phyloP scores from a whole-genome alignment of 257 asterid species.

The Jacaranda copaia region DNA sequence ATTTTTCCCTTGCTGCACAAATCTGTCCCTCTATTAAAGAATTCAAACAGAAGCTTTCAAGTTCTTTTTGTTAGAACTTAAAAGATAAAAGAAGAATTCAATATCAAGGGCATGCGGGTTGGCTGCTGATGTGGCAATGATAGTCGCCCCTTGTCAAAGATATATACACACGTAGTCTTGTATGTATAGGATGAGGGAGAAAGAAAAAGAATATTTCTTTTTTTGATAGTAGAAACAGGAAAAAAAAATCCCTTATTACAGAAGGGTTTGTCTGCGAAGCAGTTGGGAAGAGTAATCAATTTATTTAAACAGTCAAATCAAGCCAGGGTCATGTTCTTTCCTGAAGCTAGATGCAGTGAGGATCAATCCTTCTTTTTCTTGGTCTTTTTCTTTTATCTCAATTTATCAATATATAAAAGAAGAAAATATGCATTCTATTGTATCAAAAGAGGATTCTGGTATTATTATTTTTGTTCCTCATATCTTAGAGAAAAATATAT shows the following conservation, averaged over 20 bases:
- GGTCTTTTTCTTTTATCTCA: too few species aligned
- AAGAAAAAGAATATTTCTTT: background rate
- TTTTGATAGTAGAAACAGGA: background rate
- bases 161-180: conserved; percentile 1
- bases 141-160: conserved; percentile 37
- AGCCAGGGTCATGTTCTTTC: background rate
- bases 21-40: conserved; percentile 26
- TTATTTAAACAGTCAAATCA: background rate
- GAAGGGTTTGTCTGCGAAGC: conserved; percentile 34
- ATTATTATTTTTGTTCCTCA: too few species aligned
- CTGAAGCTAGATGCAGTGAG: background rate
- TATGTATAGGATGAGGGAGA: conserved; percentile 31
- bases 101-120: conserved; percentile 27
- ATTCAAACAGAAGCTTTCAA: conserved; percentile 18
- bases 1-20: conserved; percentile 1
- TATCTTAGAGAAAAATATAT: too few species aligned
- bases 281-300: conserved; percentile 15
- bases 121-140: conserved; percentile 39
- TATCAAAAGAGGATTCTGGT: too few species aligned
- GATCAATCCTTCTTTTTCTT: background rate
- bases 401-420: too few species aligned
- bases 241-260: conserved; percentile 7
- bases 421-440: too few species aligned
- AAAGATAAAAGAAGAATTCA: conserved; percentile 14
- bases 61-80: background rate